These are phyloP conservation scores for Gaeumannomyces sp. DNA, from an alignment of 2,329 filamentous ascomycete species.

Conservation along the genomic window DNA sequence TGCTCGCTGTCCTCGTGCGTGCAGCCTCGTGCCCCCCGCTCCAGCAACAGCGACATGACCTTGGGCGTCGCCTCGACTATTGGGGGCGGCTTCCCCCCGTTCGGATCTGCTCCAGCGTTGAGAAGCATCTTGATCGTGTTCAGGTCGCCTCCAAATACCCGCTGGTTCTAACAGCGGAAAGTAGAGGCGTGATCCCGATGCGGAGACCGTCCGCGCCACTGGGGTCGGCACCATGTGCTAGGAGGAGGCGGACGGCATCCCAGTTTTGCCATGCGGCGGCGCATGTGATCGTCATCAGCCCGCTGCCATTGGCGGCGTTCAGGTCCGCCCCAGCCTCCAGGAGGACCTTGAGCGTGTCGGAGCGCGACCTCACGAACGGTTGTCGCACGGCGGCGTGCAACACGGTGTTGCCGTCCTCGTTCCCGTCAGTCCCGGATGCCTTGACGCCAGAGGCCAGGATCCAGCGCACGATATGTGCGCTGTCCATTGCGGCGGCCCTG, in stretches of 20 bases:
- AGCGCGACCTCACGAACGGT: neutral
- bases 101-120: neutral
- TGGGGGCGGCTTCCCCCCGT: neutral
- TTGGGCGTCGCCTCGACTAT: too few relatives aligned
- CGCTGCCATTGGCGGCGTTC: neutral
- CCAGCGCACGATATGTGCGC: neutral
- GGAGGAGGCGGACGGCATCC: slow-evolving; percentile 5
- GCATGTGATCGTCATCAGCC: neutral
- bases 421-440: neutral
- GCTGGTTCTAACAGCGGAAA: too few relatives aligned
- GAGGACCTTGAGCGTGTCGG: slow-evolving; percentile 3
- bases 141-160: neutral
- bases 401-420: neutral
- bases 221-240: slow-evolving; percentile 4
- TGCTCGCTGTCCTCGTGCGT: too few relatives aligned
- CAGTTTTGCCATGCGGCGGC: neutral
- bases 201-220: neutral
- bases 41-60: too few relatives aligned
- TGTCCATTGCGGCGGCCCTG: neutral
- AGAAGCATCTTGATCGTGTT: neutral
- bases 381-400: too few relatives aligned
- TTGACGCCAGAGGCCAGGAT: neutral
- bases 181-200: too few relatives aligned
- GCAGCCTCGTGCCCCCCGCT: too few relatives aligned
- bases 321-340: neutral